Base-by-base conservation (phyloP, 1,139 yeast genomes). In the Suhomyces bribrorum region DNA sequence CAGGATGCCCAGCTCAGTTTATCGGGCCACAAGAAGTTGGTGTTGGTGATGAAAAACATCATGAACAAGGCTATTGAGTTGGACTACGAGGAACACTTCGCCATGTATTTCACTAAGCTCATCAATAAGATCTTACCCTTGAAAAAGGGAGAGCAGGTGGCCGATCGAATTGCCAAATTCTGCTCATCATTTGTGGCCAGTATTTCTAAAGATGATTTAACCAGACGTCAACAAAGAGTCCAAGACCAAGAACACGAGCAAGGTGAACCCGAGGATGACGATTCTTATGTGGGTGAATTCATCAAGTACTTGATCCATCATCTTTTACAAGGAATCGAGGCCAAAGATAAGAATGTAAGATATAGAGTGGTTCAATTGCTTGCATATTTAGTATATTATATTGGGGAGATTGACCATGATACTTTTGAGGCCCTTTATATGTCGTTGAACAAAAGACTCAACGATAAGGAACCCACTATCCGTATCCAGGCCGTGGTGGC, bases 401-500 rank as follows among this genome's bases (percentile, higher is more conserved):
- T 88, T 36, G 84, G 86, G 2, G 94, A 86, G 50, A 75, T 90
- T 24, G 94, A 84, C 50, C 85, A 81, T 41, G 86, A 82, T 20
- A 62, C 87, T 15, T 86, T 83, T 50, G 80, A 81, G 38, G 73
- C 78, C 3, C 62, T 92, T 34, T 73, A 79, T 47, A 75, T 77
- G 53, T 79, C 83, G 5, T 66, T 90, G 34, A 70, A 75, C 34
- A 75, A 77, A 39, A 71, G 97, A 40, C 59, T 88, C 2, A 73
- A 75, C 49, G 98, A 94, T 57, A 85, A 80, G 56, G 98, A 92
- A 49, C 71, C 88, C 7, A 66, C 70, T 12, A 88, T 94, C 3
- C 70, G 98, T 48, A 73, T 83, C 14, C 94, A 87, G 56, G 95
- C 97, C 0, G 82, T 88, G 0, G 75, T 86, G 26, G 88, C 95